Conservation (phyloP, 345 rosid species). For the Citrus sinensis region DVS_A1.0 CM039165.1:14426001-14426500, state of each 20-base stretch:
- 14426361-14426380: conserved; percentile 74
- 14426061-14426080: neutral
- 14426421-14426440: conserved; percentile 97
- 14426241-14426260: conserved; percentile 49
- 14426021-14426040: neutral
- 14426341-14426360: conserved; percentile 60
- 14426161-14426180: neutral
- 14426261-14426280: conserved; percentile 37
- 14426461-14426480: conserved; percentile 90
- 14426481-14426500: conserved; percentile 97
- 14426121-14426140: neutral
- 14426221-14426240: conserved; percentile 51
- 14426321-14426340: conserved; percentile 73
- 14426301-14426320: conserved; percentile 89
- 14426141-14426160: neutral
- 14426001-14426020: neutral
- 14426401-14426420: conserved; percentile 99
- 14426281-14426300: conserved; percentile 57
- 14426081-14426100: neutral
- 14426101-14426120: neutral
- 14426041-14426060: neutral
- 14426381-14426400: conserved; percentile 95
- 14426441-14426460: conserved; percentile 91
- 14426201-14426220: neutral
- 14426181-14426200: neutral